phyloP scores from a whole-genome alignment of 371 early-diverging fungal genomes.

The Lichtheimia hyalospora region DNA sequence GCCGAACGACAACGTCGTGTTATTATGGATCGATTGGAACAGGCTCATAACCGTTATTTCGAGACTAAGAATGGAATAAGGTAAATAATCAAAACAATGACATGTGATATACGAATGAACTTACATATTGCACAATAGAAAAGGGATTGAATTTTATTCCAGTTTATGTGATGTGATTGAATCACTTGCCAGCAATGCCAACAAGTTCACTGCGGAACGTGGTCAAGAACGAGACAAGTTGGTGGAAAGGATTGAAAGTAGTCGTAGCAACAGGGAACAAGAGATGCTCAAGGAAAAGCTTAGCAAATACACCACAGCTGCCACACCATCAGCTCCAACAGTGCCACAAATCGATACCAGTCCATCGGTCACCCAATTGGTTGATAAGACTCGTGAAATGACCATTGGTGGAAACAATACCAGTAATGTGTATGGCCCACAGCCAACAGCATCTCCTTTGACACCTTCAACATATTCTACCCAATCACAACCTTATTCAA shows the following conservation, averaged over 20 bases:
- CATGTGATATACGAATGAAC: not conserved
- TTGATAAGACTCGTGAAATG: slow-evolving; percentile 10
- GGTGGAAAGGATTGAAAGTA: slow-evolving; percentile 56
- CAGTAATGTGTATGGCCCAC: not conserved
- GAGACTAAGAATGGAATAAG: slow-evolving; percentile 68
- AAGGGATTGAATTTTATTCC: slow-evolving; percentile 82
- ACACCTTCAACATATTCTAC: slow-evolving; percentile 2
- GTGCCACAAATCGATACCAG: slow-evolving; percentile 4
- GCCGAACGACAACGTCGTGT: slow-evolving; percentile 63
- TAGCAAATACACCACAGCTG: slow-evolving; percentile 28
- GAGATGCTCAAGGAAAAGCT: slow-evolving; percentile 73
- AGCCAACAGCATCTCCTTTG: slow-evolving; percentile 4
- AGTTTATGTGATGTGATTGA: slow-evolving; percentile 68
- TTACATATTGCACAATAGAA: slow-evolving; percentile 20
- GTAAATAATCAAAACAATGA: slow-evolving; percentile 11
- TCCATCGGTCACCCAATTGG: not conserved
- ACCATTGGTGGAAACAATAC: slow-evolving; percentile 1
- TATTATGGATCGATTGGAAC: slow-evolving; percentile 58
- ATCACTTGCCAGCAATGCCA: slow-evolving; percentile 58
- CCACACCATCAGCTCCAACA: not conserved
- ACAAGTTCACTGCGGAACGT: slow-evolving; percentile 68
- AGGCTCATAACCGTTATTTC: slow-evolving; percentile 56
- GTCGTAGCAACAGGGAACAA: slow-evolving; percentile 70
- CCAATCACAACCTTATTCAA: not conserved
- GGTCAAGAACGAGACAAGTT: slow-evolving; percentile 68